Conservation (phyloP, 352 stramenopile species). For the Phytopythium boreale region DNA sequence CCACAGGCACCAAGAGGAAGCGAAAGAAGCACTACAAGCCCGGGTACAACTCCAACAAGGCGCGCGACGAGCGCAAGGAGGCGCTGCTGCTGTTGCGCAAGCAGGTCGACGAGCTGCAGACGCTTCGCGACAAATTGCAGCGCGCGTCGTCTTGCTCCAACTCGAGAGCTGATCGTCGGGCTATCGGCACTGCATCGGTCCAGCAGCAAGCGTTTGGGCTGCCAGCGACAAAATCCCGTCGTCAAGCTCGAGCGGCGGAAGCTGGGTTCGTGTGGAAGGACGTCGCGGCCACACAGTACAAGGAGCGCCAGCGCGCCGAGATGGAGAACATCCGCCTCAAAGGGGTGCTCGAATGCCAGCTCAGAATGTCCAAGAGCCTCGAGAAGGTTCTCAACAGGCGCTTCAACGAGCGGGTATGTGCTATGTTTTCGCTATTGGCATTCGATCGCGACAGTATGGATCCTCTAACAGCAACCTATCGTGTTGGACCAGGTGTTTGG, state of each 20-base stretch:
- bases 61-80: constrained; percentile 23
- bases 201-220: background rate
- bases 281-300: constrained; percentile 1
- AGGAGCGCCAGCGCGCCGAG: constrained; percentile 16
- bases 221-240: background rate
- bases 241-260: background rate
- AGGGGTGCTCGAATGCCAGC: constrained; percentile 37
- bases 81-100: constrained; percentile 37
- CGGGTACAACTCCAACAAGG: constrained; percentile 15
- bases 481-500: constrained; percentile 10
- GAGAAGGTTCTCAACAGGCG: constrained; percentile 34
- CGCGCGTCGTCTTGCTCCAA: no score
- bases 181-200: background rate
- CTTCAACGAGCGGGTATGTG: constrained; percentile 14
- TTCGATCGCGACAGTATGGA: background rate
- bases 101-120: constrained; percentile 33
- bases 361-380: constrained; percentile 40
- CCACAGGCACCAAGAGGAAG: background rate
- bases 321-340: constrained; percentile 30
- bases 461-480: background rate
- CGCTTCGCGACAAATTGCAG: constrained; percentile 17
- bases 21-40: background rate
- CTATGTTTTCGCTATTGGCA: background rate
- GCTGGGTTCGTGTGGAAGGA: background rate
- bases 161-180: background rate